phyloP scores from a whole-genome alignment of 495 filamentous ascomycete genomes.

The Tuber melanosporum region DNA sequence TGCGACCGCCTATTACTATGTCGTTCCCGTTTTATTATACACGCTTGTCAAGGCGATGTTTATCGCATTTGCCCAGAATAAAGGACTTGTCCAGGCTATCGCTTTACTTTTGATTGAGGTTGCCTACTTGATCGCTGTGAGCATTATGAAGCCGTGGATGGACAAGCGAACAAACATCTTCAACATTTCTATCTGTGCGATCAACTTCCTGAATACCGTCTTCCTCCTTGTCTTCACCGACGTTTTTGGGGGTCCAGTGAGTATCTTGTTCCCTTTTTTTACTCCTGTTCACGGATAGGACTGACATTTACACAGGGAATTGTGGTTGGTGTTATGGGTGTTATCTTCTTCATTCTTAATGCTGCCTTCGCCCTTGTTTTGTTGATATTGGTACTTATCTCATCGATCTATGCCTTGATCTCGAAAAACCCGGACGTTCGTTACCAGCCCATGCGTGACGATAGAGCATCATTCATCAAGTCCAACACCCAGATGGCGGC shows the following conservation, averaged over 20 bases:
- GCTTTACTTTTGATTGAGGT: slow-evolving; percentile 82
- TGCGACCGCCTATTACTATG: slow-evolving; percentile 94
- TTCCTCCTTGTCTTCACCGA: slow-evolving; percentile 79
- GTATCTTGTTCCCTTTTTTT: slow-evolving; percentile 30
- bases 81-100: slow-evolving; percentile 72
- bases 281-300: background rate
- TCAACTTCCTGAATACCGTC: slow-evolving; percentile 88
- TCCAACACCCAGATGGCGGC: slow-evolving; percentile 76
- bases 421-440: slow-evolving; percentile 94
- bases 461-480: slow-evolving; percentile 97
- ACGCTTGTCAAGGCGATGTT: slow-evolving; percentile 84
- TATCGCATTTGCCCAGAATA: slow-evolving; percentile 71
- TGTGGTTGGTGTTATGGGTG: slow-evolving; percentile 87
- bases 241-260: slow-evolving; percentile 76
- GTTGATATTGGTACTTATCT: slow-evolving; percentile 78
- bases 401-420: slow-evolving; percentile 72
- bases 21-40: slow-evolving; percentile 74
- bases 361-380: slow-evolving; percentile 80
- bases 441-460: slow-evolving; percentile 95
- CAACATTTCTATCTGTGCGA: slow-evolving; percentile 83
- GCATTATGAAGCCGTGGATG: slow-evolving; percentile 89
- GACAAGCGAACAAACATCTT: slow-evolving; percentile 98
- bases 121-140: slow-evolving; percentile 66
- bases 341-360: slow-evolving; percentile 89
- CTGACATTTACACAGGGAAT: slow-evolving; percentile 49